phyloP scores from a whole-genome alignment of 2,329 filamentous ascomycete genomes.

The Fusarium sp. region DNA sequence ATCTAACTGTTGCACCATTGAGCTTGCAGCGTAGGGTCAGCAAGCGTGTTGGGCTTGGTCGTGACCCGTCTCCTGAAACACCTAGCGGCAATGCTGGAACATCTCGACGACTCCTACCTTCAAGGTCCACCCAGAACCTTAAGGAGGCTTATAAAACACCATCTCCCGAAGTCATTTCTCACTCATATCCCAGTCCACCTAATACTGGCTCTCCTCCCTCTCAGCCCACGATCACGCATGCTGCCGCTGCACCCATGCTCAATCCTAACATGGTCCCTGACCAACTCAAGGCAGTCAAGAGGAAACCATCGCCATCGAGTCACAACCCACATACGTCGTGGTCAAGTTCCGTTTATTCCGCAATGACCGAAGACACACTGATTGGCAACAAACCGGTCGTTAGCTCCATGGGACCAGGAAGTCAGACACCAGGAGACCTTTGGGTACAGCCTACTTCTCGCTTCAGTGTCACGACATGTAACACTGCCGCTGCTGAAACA shows the following conservation, averaged over 20 bases:
- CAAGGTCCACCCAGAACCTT: constrained; percentile 45
- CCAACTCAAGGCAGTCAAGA: constrained; percentile 53
- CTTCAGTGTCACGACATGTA: constrained; percentile 72
- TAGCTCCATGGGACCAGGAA: constrained; percentile 18
- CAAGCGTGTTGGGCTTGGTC: constrained; percentile 49
- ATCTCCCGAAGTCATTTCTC: constrained; percentile 35
- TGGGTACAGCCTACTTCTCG: constrained; percentile 65
- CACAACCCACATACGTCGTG: constrained; percentile 44
- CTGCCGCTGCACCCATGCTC: constrained; percentile 33
- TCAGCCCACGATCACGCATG: constrained; percentile 16
- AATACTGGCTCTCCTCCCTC: constrained; percentile 40
- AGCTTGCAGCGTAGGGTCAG: constrained; percentile 62
- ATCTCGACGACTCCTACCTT: constrained; percentile 50
- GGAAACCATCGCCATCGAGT: constrained; percentile 54
- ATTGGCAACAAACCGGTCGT: constrained; percentile 20
- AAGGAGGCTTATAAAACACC: constrained; percentile 41
- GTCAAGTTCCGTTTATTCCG: constrained; percentile 50
- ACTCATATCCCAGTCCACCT: constrained; percentile 49
- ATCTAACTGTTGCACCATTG: constrained; percentile 63
- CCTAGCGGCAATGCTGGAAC: constrained; percentile 42
- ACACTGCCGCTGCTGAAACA: constrained; percentile 54
- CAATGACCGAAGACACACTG: constrained; percentile 39
- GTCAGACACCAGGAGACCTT: constrained; percentile 43
- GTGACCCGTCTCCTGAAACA: constrained; percentile 49
- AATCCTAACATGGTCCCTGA: constrained; percentile 36